phyloP scores from a whole-genome alignment of 2,329 filamentous ascomycete genomes.

The Monosporascus sp. region DNA sequence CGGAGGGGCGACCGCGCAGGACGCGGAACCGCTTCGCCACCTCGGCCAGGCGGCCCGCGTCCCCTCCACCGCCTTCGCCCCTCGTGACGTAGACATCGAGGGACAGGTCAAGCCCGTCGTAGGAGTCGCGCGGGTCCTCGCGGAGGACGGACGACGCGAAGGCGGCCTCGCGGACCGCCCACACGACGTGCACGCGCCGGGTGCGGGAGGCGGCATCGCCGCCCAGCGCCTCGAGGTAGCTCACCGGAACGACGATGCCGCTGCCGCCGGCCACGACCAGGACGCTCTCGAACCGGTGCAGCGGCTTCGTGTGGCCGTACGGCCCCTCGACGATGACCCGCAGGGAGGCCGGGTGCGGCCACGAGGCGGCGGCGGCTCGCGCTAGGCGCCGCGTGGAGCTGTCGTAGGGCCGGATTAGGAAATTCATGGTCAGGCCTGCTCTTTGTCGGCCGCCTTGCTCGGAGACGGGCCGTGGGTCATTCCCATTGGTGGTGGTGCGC shows the following conservation, averaged over 20 bases:
- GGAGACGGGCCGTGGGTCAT: neutral
- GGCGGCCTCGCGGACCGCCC: slow-evolving; percentile 36
- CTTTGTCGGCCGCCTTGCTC: neutral
- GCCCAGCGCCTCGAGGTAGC: slow-evolving; percentile 28
- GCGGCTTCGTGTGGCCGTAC: slow-evolving; percentile 34
- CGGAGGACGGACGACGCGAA: slow-evolving; percentile 31
- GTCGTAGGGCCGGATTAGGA: slow-evolving; percentile 41
- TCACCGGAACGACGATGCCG: slow-evolving; percentile 37
- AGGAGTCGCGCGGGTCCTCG: slow-evolving; percentile 24
- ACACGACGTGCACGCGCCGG: slow-evolving; percentile 29
- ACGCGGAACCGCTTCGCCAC: slow-evolving; percentile 13
- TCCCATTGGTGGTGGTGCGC: too few species aligned
- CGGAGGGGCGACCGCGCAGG: slow-evolving; percentile 27
- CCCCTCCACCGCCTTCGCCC: neutral
- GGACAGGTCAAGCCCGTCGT: slow-evolving; percentile 21
- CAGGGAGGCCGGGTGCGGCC: slow-evolving; percentile 20
- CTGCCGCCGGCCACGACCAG: slow-evolving; percentile 41
- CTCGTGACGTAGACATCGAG: slow-evolving; percentile 33
- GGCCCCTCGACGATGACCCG: slow-evolving; percentile 39
- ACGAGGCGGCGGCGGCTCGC: slow-evolving; percentile 20
- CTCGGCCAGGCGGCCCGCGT: neutral
- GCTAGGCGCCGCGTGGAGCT: slow-evolving; percentile 36
- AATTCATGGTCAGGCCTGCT: slow-evolving; percentile 25
- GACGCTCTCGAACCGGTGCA: slow-evolving; percentile 33
- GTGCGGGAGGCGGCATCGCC: slow-evolving; percentile 9